A percentile compares a stretch with the other conserved stretches of the same genome.
Evolutionary conservation across 768 basidiomycete genomes (phyloP).

Genomic region (Dioszegia crocea): DNA sequence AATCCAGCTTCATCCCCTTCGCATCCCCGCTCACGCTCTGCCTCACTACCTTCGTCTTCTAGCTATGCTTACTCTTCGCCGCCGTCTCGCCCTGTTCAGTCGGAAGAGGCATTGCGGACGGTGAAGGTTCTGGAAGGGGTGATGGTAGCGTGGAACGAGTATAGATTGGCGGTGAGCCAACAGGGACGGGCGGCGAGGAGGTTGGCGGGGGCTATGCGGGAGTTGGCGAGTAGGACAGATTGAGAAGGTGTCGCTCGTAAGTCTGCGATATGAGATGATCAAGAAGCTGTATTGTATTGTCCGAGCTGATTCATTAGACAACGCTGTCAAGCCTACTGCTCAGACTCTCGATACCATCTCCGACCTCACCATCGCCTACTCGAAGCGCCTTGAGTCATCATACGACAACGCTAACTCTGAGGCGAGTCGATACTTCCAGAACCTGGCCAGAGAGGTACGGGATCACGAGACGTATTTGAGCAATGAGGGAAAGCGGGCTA

Average conservation of each 20-base stretch:
- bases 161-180: conserved; percentile 10
- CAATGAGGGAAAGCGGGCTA: conserved; percentile 15
- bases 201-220: conserved; percentile 15
- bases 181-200: conserved; percentile 16
- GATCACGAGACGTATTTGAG: conserved; percentile 23
- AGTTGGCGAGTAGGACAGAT: conserved; percentile 12
- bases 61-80: neutral
- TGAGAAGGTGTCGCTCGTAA: conserved; percentile 17
- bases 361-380: conserved; percentile 7
- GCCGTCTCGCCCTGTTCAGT: neutral
- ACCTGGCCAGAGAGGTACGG: conserved; percentile 19
- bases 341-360: conserved; percentile 6
- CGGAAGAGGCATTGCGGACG: conserved; percentile 16
- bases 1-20: neutral
- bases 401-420: conserved; percentile 22
- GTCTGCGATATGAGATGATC: neutral
- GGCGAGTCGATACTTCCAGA: conserved; percentile 17
- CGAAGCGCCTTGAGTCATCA: conserved; percentile 18
- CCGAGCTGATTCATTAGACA: conserved; percentile 7
- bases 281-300: neutral
- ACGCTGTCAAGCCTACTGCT: conserved; percentile 15
- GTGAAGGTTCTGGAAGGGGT: conserved; percentile 19
- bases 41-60: neutral
- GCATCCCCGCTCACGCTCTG: neutral
- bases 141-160: conserved; percentile 22